Base-by-base conservation (phyloP, 495 filamentous ascomycete species). In the Lasiosphaeria hispida region DNA sequence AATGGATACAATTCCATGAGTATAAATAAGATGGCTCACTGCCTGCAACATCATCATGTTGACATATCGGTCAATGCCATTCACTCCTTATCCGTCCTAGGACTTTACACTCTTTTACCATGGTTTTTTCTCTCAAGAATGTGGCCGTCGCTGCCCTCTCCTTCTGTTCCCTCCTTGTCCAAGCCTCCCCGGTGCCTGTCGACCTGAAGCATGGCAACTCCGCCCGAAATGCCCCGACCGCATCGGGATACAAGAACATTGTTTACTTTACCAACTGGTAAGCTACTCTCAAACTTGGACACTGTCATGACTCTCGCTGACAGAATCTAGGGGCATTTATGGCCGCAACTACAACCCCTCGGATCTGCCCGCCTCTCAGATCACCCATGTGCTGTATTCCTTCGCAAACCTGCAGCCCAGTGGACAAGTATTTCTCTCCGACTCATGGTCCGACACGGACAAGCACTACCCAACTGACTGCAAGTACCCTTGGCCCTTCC, bases 351-450 rank as follows among this genome's bases (percentile, higher is more conserved):
- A 91, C 70, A 82, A 92, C 52, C 89, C 90, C 2, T 81, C 88
- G 54, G 84, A 93, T 63, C 78, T 97, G 18, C 92, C 92, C 0
- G 89, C 82, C 0, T 79, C 85, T 13, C 82, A 96, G 58, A 71
- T 97, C 57, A 96, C 90, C 6, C 91, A 96, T 68, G 78, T 97
- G 3, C 79, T 96, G 7, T 96, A 96, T 69, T 81, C 92, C 34
- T 97, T 97, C 68, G 91, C 89, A 58, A 93, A 96, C 67, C 72
- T 96, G n/a, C 79, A 80, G 0, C 76, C 86, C 0, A 87, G 88
- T 34, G 93, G 93, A 18, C 86, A 91, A 70, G 92, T 96, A 75
- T 91, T 79, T 56, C 73, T 75, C 37, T 68, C 81, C 0, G 85
- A 87, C 60, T 55, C 67, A 0, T 86, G 75, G 63, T 78, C 86